Evolutionary conservation across 2,329 filamentous ascomycete species (phyloP).

Genomic region (Exophiala aquamarina): DNA sequence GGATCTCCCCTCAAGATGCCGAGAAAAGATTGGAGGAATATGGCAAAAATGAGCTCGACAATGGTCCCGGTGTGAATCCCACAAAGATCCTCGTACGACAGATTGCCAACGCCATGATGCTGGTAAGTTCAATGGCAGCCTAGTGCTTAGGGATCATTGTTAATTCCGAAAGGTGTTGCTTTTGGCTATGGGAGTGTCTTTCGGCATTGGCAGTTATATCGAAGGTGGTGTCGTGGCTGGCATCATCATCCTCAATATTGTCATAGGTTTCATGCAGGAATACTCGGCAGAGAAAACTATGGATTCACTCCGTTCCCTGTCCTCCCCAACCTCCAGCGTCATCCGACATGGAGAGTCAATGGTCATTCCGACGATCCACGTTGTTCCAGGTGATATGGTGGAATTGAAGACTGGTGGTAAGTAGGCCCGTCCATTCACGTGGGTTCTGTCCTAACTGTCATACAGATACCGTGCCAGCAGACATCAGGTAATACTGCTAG

Average conservation of each 20-base stretch:
- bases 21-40: slow-evolving; percentile 55
- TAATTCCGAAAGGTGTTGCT: slow-evolving; percentile 42
- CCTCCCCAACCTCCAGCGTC: slow-evolving; percentile 50
- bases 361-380: slow-evolving; percentile 52
- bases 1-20: slow-evolving; percentile 57
- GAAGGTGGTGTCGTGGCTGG: slow-evolving; percentile 60
- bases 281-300: slow-evolving; percentile 55
- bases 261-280: slow-evolving; percentile 58
- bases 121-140: slow-evolving; percentile 39
- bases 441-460: not conserved
- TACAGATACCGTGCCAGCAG: slow-evolving; percentile 49
- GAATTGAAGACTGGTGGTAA: slow-evolving; percentile 45
- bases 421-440: not conserved
- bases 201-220: slow-evolving; percentile 60
- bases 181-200: slow-evolving; percentile 58
- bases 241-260: slow-evolving; percentile 59
- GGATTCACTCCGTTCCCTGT: slow-evolving; percentile 49
- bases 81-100: slow-evolving; percentile 68
- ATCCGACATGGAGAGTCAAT: slow-evolving; percentile 51
- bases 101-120: slow-evolving; percentile 68
- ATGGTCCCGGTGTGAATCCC: slow-evolving; percentile 66
- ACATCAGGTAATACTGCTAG: slow-evolving; percentile 38
- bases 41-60: slow-evolving; percentile 66
- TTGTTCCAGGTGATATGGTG: slow-evolving; percentile 60
- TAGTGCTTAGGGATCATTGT: not conserved